Evolutionary conservation across 768 basidiomycete species (phyloP), one percentile per base, ranked within the genome.

Genomic region (Austroboletus festivus): DNA sequence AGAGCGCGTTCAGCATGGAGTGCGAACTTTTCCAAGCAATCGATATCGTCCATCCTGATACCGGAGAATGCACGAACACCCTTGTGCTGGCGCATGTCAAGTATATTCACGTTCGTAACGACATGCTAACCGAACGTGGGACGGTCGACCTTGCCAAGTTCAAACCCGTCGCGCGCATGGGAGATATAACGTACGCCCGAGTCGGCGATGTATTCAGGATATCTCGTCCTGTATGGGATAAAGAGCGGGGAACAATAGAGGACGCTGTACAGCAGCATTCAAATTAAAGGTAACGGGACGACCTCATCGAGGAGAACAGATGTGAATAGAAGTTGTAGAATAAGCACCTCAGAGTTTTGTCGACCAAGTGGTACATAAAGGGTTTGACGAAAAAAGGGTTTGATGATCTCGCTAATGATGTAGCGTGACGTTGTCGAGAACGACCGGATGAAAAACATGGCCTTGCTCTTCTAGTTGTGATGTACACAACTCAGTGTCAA

Each of bases 1-100:
- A 75, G 38, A 75, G 75, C 52, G 75, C 74, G 3, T 74, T 76
- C 58, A 72, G 70, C 54, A 71, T 75, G 72, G 75, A 75, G 53
- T 75, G 74, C 55, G 72, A 73, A 46, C 44, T 48, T 28, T 51
- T 16, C 40, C 48, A 75, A 44, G 52, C 61, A 4, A 56, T 69
- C 48, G 70, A 73, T 33, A 67, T 75, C 55, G 47, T 55, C 10
- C 57, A 72, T 38, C 71, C 73, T 13, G 52, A 48, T 6, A 64
- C 62, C 2, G 59, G 61, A 3, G 48, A 46, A 23, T 46, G 44
- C 9, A 67, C 61, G 44, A 62, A 50, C 28, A 71, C 68, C 2
- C 59, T 76, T 26, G 49, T 76, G 7, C 55, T 75, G 15, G 75
- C 70, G 5, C 67, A 58, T n/a, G 63, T 76, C 50, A 73, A 73